phyloP scores from a whole-genome alignment of 805 yeast species.

The Monosporozyma aerobia region DNA sequence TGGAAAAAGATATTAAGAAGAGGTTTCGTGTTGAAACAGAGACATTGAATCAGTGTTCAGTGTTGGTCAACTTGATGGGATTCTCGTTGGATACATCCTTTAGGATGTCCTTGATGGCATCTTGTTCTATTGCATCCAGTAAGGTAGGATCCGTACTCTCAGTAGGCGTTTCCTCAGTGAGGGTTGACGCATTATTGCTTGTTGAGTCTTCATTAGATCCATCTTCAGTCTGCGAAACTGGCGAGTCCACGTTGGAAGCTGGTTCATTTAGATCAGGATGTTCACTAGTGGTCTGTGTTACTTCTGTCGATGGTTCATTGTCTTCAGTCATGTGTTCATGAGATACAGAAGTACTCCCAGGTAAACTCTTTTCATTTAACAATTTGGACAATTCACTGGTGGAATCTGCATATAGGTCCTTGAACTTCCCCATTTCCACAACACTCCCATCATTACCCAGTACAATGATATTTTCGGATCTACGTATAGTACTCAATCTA shows the following conservation, averaged over 20 bases:
- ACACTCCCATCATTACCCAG: constrained; percentile 73
- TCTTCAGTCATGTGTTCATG: not conserved
- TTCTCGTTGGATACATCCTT: constrained; percentile 14
- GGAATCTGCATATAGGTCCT: constrained; percentile 42
- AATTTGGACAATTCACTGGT: constrained; percentile 33
- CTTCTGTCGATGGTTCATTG: not conserved
- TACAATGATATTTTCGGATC: constrained; percentile 79
- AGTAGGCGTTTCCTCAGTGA: not conserved
- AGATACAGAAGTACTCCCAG: constrained; percentile 10
- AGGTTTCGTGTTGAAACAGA: constrained; percentile 1
- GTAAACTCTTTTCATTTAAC: constrained; percentile 27
- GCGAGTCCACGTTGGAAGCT: not conserved
- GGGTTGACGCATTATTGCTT: not conserved
- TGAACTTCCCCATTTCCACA: constrained; percentile 63
- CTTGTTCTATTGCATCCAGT: not conserved
- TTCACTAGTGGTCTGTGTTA: not conserved
- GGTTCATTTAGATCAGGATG: not conserved
- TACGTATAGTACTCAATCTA: constrained; percentile 78
- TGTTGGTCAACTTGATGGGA: not conserved
- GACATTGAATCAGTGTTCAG: not conserved
- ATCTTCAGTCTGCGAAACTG: not conserved
- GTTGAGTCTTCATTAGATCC: not conserved
- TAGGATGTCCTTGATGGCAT: constrained; percentile 14
- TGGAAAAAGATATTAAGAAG: not conserved
- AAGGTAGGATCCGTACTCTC: not conserved